Evolutionary conservation across 2,329 filamentous ascomycete genomes (phyloP).

Genomic region (Colletotrichum aenigma): DNA sequence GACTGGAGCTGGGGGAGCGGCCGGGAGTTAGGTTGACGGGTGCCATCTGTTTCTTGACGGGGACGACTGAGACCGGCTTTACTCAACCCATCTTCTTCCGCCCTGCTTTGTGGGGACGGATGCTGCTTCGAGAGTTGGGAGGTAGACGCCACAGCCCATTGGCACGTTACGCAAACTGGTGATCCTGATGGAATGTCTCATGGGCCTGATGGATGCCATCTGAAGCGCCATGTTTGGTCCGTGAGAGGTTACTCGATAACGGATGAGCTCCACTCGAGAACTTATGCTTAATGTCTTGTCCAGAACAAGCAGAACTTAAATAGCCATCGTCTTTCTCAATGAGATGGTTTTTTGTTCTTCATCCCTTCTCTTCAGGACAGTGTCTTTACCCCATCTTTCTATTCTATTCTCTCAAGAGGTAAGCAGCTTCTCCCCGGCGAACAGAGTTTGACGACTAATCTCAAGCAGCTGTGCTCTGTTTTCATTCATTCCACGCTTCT

Average conservation of each 20-base stretch:
- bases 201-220: slow-evolving; percentile 7
- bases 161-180: neutral
- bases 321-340: neutral
- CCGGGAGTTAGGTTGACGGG: neutral
- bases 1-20: neutral
- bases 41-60: slow-evolving; percentile 11
- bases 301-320: slow-evolving; percentile 1
- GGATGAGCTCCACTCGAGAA: neutral
- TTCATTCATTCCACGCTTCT: slow-evolving; percentile 18
- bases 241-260: neutral
- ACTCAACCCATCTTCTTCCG: neutral
- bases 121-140: neutral
- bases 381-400: slow-evolving; percentile 11
- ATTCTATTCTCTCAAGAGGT: slow-evolving; percentile 15
- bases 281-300: slow-evolving; percentile 9
- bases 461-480: slow-evolving; percentile 32
- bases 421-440: neutral
- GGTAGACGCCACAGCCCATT: neutral
- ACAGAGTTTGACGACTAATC: neutral
- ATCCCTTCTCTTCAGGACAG: slow-evolving; percentile 15
- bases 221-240: neutral
- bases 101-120: neutral
- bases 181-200: slow-evolving; percentile 7
- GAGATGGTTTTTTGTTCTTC: neutral
- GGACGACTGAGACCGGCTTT: slow-evolving; percentile 7